Base-by-base conservation (phyloP, 345 rosid species). In the Geranium brycei region DNA sequence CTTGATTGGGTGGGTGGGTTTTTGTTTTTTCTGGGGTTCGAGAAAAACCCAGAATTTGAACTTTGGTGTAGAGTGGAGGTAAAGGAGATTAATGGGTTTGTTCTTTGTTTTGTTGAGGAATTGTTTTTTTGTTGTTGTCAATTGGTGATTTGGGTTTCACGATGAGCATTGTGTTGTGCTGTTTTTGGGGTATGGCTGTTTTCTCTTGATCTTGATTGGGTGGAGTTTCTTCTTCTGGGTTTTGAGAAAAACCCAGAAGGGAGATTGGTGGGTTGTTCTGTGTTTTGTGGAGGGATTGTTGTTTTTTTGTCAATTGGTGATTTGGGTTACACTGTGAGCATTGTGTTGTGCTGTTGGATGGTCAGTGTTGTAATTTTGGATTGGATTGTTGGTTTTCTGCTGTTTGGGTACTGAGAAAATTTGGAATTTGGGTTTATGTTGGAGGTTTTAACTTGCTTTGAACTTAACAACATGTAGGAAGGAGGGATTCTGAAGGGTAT, bases 121-220 rank as follows among this genome's bases (percentile, higher is more conserved):
- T 32, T 5, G 35, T 38, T 8, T 68, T 19, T 62, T 35, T 67
- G 65, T 60, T 47, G 53, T 47, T 47, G 53, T 47, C 28, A 23
- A 23, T 23, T 23, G 28, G 28, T 38, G 47, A 5, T 38, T 38
- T 38, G 47, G 47, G 47, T 5, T 38, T 38, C 11, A 38, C 8
- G 47, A 5, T 38, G 47, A 38, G 28, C 28, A 23, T 23, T 23
- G 28, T 23, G 28, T 23, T 23, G 28, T 23, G 28, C 28, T 23
- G 28, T 23, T 23, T 23, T 23, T 23, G 28, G 1, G 28, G 28
- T 2, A 23, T 23, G 28, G 28, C 28, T 23, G 28, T 23, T 23
- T 23, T 23, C 28, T 23, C 28, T 23, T 23, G 28, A 23, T 23
- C 28, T 23, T 23, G 1, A 23, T 23, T 23, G 28, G 28, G 28